Evolutionary conservation across 495 filamentous ascomycete genomes (phyloP).

Genomic region (Neurospora sp.): DNA sequence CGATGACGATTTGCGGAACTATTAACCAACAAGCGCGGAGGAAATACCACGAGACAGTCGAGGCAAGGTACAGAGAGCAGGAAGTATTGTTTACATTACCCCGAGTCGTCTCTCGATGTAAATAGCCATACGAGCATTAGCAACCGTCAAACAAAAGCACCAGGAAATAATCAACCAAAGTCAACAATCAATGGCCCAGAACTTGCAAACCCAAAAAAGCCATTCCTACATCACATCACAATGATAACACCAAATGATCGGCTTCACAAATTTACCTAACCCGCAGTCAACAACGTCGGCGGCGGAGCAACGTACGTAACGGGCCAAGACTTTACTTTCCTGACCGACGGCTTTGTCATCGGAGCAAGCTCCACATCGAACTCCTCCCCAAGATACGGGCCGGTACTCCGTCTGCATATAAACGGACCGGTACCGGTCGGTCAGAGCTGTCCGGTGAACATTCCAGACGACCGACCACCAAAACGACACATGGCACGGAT

Average conservation of each 20-base stretch:
- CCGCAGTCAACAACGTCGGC: not conserved
- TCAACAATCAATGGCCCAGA: not conserved
- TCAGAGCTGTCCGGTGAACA: no score
- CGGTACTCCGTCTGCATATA: not conserved
- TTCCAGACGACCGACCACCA: no score
- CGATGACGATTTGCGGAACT: not conserved
- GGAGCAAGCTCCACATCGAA: not conserved
- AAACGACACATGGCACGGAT: not conserved
- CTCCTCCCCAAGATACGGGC: not conserved
- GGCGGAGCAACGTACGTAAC: not conserved
- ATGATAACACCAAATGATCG: not conserved
- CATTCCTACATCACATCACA: no score
- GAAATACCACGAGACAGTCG: not conserved
- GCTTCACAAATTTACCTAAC: not conserved
- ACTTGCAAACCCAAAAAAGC: no score
- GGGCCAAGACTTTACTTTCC: not conserved
- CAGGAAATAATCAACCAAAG: not conserved
- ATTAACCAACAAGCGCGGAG: not conserved
- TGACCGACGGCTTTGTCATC: not conserved
- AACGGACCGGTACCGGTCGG: not conserved
- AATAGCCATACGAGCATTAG: not conserved
- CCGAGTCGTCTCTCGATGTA: not conserved
- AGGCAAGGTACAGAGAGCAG: not conserved
- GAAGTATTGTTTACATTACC: not conserved
- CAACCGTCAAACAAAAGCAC: not conserved